Conservation (phyloP, 2,329 filamentous ascomycete species). For the Akanthomyces dipterigenus region DNA sequence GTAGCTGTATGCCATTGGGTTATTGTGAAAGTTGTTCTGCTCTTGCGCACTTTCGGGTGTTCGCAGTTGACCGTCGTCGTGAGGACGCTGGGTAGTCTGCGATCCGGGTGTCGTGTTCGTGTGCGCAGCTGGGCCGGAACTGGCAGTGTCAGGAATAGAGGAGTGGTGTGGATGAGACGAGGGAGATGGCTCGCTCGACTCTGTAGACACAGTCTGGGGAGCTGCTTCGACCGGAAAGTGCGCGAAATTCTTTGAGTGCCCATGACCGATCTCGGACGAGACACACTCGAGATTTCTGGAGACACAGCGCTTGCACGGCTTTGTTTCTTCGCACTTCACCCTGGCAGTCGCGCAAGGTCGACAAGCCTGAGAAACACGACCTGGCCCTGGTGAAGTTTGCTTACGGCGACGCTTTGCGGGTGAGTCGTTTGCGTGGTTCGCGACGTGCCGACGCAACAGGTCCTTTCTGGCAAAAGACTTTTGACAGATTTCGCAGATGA, state of each 20-base stretch:
- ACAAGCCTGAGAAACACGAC: slow-evolving; percentile 48
- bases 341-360: slow-evolving; percentile 44
- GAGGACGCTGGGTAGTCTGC: slow-evolving; percentile 20
- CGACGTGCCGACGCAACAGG: slow-evolving; percentile 44
- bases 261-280: slow-evolving; percentile 29
- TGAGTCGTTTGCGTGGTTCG: slow-evolving; percentile 44
- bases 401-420: slow-evolving; percentile 41
- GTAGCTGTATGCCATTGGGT: slow-evolving; percentile 4
- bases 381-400: slow-evolving; percentile 36
- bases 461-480: slow-evolving; percentile 50
- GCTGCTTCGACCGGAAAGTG: slow-evolving; percentile 33
- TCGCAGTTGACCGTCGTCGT: slow-evolving; percentile 28
- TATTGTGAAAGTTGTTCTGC: slow-evolving; percentile 12
- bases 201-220: neutral
- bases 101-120: slow-evolving; percentile 22
- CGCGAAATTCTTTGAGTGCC: slow-evolving; percentile 36
- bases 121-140: slow-evolving; percentile 12
- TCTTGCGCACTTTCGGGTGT: slow-evolving; percentile 25
- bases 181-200: slow-evolving; percentile 1
- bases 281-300: slow-evolving; percentile 40
- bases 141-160: slow-evolving; percentile 14
- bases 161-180: slow-evolving; percentile 5
- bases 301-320: slow-evolving; percentile 46
- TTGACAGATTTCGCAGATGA: slow-evolving; percentile 42
- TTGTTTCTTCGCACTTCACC: slow-evolving; percentile 49